Evolutionary conservation across 2,329 filamentous ascomycete species (phyloP).

Genomic region (Tolypocladium guangdongense): DNA sequence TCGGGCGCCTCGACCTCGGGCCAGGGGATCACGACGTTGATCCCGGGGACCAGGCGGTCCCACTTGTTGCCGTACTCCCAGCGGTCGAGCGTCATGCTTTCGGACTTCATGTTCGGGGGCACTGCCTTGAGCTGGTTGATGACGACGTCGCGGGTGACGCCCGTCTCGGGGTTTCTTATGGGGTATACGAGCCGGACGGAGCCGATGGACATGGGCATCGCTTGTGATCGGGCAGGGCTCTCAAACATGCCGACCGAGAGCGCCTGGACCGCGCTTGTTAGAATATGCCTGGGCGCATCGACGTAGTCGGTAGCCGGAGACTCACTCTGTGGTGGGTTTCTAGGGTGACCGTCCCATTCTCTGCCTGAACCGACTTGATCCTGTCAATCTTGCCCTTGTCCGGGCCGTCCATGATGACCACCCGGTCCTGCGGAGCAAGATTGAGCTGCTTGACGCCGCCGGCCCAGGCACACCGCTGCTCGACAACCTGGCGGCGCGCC

Average conservation of each 20-base stretch:
- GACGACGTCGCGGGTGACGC: slow-evolving; percentile 59
- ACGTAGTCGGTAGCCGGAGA: neutral
- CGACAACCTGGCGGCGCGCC: slow-evolving; percentile 22
- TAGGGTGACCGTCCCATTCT: slow-evolving; percentile 48
- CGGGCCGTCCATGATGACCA: slow-evolving; percentile 66
- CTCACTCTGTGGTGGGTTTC: slow-evolving; percentile 54
- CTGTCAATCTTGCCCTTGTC: slow-evolving; percentile 76
- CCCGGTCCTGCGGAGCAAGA: slow-evolving; percentile 61
- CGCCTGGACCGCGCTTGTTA: slow-evolving; percentile 10
- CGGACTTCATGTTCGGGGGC: slow-evolving; percentile 33
- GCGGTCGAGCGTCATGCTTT: slow-evolving; percentile 29
- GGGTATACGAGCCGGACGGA: slow-evolving; percentile 75
- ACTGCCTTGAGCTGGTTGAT: slow-evolving; percentile 57
- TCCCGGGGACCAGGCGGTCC: slow-evolving; percentile 55
- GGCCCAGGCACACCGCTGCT: slow-evolving; percentile 42
- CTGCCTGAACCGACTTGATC: slow-evolving; percentile 46
- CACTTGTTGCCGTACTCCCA: slow-evolving; percentile 31
- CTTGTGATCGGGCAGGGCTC: slow-evolving; percentile 15
- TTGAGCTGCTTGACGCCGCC: slow-evolving; percentile 46
- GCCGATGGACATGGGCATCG: slow-evolving; percentile 50
- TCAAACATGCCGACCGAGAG: slow-evolving; percentile 19
- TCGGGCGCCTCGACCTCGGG: slow-evolving; percentile 44
- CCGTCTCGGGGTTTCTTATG: slow-evolving; percentile 54
- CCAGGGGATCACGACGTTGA: slow-evolving; percentile 69
- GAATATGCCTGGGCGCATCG: neutral